Percentiles rank a stretch among this genome's conserved stretches.
phyloP scores from a whole-genome alignment of 805 yeast species.

The Nakazawaea pomicola region DNA sequence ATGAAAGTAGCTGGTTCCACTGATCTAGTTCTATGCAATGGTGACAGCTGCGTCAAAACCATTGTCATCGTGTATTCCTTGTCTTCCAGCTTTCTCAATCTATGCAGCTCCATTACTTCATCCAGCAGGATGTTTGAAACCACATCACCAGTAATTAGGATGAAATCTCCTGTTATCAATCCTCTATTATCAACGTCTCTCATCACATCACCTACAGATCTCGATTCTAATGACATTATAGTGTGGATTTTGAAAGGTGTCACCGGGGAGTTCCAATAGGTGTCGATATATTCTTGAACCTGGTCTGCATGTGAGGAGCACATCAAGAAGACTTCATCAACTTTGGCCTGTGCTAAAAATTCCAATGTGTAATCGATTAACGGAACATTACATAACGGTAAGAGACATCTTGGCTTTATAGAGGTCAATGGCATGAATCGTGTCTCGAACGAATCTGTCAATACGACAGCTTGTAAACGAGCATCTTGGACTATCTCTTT shows the following conservation, averaged over 20 bases:
- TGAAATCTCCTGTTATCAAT: constrained; percentile 81
- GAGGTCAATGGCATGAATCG: constrained; percentile 90
- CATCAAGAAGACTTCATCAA: constrained; percentile 82
- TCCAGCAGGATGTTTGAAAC: constrained; percentile 85
- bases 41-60: constrained; percentile 83
- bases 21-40: constrained; percentile 80
- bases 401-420: constrained; percentile 80
- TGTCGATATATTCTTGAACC: constrained; percentile 74
- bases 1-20: constrained; percentile 82
- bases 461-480: constrained; percentile 87
- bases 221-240: constrained; percentile 76
- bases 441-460: constrained; percentile 90
- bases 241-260: constrained; percentile 82
- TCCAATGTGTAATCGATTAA: constrained; percentile 92
- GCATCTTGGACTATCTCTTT: constrained; percentile 63
- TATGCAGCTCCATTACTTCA: constrained; percentile 69
- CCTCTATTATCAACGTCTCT: constrained; percentile 92
- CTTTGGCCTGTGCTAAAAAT: constrained; percentile 87
- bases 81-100: constrained; percentile 64
- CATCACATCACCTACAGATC: constrained; percentile 97
- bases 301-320: constrained; percentile 90
- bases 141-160: constrained; percentile 90
- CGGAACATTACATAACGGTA: constrained; percentile 92
- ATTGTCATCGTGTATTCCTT: constrained; percentile 92
- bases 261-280: constrained; percentile 60